These are phyloP conservation scores for Phaffia australis DNA, from an alignment of 768 basidiomycete species.

Conservation along the genomic window DNA sequence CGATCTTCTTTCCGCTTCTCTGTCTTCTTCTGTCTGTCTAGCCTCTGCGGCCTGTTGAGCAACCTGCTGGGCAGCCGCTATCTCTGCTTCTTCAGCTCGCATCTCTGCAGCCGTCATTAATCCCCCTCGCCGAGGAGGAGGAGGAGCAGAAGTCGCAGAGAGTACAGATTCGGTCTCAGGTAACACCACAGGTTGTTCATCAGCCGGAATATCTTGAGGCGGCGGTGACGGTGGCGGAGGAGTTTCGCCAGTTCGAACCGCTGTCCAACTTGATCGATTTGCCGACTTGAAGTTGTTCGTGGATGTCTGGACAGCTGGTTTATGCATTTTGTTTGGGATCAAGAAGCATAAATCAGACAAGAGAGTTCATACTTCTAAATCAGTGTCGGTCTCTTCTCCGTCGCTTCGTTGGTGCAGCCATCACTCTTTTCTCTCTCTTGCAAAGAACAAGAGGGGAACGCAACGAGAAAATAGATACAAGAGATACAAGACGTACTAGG, in stretches of 20 bases:
- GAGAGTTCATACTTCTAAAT: not conserved
- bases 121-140: slow-evolving; percentile 47
- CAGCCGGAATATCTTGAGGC: slow-evolving; percentile 44
- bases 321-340: not conserved
- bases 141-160: not conserved
- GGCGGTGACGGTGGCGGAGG: slow-evolving; percentile 41
- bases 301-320: slow-evolving; percentile 15
- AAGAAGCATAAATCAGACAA: not conserved
- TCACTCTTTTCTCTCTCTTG: too few species aligned
- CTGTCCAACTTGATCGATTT: slow-evolving; percentile 12
- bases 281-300: slow-evolving; percentile 18
- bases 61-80: slow-evolving; percentile 34
- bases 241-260: slow-evolving; percentile 18
- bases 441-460: not conserved
- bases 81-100: slow-evolving; percentile 45
- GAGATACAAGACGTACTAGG: slow-evolving; percentile 44
- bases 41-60: slow-evolving; percentile 31
- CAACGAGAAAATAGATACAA: not conserved
- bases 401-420: too few species aligned
- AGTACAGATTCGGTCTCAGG: not conserved
- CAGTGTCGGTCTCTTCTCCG: not conserved
- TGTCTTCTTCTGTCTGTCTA: slow-evolving; percentile 26
- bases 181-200: slow-evolving; percentile 59
- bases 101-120: slow-evolving; percentile 66
- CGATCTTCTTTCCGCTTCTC: slow-evolving; percentile 38